A percentile compares a stretch with the other conserved stretches of the same genome.
phyloP scores from a whole-genome alignment of 208 protist genomes.

The Trypanosoma rangeli region DNA sequence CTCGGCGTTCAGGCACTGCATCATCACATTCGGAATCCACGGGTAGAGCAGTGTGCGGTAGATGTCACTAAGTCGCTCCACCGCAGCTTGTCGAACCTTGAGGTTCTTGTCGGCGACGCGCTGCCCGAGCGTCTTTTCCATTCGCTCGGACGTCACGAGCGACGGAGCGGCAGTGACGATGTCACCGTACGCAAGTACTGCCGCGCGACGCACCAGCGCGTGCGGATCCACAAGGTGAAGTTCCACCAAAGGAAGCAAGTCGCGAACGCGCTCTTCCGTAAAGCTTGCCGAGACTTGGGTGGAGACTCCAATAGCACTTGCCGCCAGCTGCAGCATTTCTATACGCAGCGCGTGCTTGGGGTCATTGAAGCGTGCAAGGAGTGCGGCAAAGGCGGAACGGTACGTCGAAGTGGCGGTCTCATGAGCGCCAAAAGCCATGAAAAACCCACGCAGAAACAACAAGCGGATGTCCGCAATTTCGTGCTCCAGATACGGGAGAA shows the following conservation, averaged over 20 bases:
- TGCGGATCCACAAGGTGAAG: slow-evolving; percentile 45
- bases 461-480: slow-evolving; percentile 48
- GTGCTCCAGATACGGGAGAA: slow-evolving; percentile 48
- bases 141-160: slow-evolving; percentile 17
- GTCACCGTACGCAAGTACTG: slow-evolving; percentile 41
- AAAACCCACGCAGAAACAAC: slow-evolving; percentile 54
- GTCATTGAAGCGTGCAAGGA: slow-evolving; percentile 50
- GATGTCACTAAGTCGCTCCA: slow-evolving; percentile 47
- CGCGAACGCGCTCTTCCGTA: slow-evolving; percentile 32
- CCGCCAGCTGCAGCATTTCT: slow-evolving; percentile 39
- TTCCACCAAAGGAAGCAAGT: slow-evolving; percentile 36
- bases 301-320: slow-evolving; percentile 25
- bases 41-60: slow-evolving; percentile 42
- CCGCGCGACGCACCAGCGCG: slow-evolving; percentile 52
- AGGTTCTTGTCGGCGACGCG: slow-evolving; percentile 64
- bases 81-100: slow-evolving; percentile 53
- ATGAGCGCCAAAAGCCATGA: slow-evolving; percentile 39
- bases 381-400: slow-evolving; percentile 18
- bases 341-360: slow-evolving; percentile 48
- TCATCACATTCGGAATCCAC: slow-evolving; percentile 67
- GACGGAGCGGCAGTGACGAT: slow-evolving; percentile 32
- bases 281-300: slow-evolving; percentile 9
- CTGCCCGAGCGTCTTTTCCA: slow-evolving; percentile 51
- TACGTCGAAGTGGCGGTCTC: slow-evolving; percentile 39
- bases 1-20: slow-evolving; percentile 52